These are phyloP conservation scores for Magnusiomyces suaveolens DNA, from an alignment of 1,139 yeast species.

Conservation along the genomic window DNA sequence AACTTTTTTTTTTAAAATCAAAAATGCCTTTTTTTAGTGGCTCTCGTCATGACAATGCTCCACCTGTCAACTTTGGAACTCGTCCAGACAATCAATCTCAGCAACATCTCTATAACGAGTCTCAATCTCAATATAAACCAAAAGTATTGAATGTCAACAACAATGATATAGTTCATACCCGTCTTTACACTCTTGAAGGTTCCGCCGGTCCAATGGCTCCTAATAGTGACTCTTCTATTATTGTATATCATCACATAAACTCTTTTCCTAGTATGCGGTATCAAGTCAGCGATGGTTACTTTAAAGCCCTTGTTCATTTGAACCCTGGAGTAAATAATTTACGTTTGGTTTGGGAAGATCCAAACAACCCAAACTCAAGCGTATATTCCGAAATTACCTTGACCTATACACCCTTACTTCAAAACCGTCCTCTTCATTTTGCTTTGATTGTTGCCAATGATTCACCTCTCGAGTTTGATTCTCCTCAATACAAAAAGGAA, in stretches of 20 bases:
- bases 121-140: conserved; percentile 15
- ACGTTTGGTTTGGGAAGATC: conserved; percentile 23
- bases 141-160: conserved; percentile 20
- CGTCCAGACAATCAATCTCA: conserved; percentile 6
- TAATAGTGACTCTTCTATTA: conserved; percentile 30
- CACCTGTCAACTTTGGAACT: conserved; percentile 7
- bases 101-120: neutral
- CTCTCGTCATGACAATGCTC: neutral
- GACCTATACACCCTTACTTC: conserved; percentile 48
- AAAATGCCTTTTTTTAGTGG: neutral
- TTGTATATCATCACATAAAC: conserved; percentile 38
- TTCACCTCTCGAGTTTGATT: conserved; percentile 62
- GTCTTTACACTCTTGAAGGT: conserved; percentile 29
- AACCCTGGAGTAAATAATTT: conserved; percentile 45
- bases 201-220: conserved; percentile 25
- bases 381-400: conserved; percentile 28
- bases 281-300: conserved; percentile 60
- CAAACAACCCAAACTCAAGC: conserved; percentile 13
- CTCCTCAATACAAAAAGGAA: conserved; percentile 47
- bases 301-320: conserved; percentile 67
- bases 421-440: conserved; percentile 72
- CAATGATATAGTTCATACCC: conserved; percentile 25
- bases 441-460: conserved; percentile 73
- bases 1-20: too few species aligned
- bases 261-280: conserved; percentile 62